phyloP scores from a whole-genome alignment of 768 basidiomycete species.

The Lentinus brumalis region DNA sequence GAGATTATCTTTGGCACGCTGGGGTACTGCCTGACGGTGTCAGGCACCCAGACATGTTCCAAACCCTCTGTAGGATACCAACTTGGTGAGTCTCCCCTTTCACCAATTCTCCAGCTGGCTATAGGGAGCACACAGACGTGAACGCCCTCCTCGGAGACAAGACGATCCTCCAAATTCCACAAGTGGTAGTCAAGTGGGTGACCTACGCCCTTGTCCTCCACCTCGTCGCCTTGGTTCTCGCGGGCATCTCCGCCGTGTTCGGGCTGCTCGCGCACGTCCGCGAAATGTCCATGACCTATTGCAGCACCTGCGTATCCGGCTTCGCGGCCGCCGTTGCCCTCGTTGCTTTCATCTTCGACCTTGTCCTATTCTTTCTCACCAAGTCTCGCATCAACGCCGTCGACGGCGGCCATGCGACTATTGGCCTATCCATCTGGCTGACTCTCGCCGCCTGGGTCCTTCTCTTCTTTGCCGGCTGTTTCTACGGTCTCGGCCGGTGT shows the following conservation, averaged over 20 bases:
- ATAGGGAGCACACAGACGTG: constrained; percentile 57
- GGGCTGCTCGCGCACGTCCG: constrained; percentile 88
- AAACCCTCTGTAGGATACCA: constrained; percentile 84
- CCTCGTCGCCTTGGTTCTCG: constrained; percentile 78
- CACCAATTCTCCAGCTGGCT: neutral
- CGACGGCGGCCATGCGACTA: constrained; percentile 71
- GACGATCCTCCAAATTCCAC: constrained; percentile 69
- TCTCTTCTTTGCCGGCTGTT: constrained; percentile 89
- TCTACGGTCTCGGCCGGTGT: constrained; percentile 82
- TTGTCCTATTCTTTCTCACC: constrained; percentile 88
- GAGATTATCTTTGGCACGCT: constrained; percentile 84
- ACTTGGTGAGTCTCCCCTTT: constrained; percentile 58
- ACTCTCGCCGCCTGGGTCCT: constrained; percentile 85
- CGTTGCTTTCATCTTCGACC: constrained; percentile 90
- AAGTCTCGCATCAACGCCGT: constrained; percentile 78
- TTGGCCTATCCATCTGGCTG: constrained; percentile 92
- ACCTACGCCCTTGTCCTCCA: constrained; percentile 94
- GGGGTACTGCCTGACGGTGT: constrained; percentile 78
- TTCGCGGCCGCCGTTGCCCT: constrained; percentile 80
- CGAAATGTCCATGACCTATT: constrained; percentile 83
- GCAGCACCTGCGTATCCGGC: constrained; percentile 78
- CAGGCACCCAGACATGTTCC: constrained; percentile 67
- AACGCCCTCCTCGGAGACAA: constrained; percentile 76
- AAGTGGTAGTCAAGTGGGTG: constrained; percentile 89
- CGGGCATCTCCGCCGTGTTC: constrained; percentile 72